Evolutionary conservation across 1,139 yeast genomes (phyloP).

Genomic region (Geotrichum bryndzae): DNA sequence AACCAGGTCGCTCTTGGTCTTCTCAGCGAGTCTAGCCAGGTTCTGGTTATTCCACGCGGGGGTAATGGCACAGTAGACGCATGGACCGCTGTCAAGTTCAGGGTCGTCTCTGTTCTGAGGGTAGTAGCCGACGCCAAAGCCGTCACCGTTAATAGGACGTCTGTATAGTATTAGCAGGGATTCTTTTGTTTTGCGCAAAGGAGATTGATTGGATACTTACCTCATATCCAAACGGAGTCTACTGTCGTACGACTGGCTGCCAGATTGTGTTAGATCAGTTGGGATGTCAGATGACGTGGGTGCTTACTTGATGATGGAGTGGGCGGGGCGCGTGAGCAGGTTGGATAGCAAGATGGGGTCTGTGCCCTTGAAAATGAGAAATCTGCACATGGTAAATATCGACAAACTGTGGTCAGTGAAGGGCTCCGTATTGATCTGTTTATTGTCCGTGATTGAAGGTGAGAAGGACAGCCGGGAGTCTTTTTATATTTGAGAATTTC

Average conservation of each 20-base stretch:
- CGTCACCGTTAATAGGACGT: constrained; percentile 95
- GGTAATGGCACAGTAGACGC: constrained; percentile 87
- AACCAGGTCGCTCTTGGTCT: constrained; percentile 75
- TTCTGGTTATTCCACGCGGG: constrained; percentile 96
- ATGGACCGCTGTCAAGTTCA: constrained; percentile 57
- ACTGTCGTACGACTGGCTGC: constrained; percentile 81
- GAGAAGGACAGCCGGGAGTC: background rate
- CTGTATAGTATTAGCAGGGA: constrained; percentile 22
- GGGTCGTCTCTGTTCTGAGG: constrained; percentile 41
- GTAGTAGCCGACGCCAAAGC: constrained; percentile 95
- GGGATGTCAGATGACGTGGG: background rate
- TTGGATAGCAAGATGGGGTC: constrained; percentile 85
- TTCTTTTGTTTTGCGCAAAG: background rate
- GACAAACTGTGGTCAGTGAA: background rate
- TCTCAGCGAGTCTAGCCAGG: constrained; percentile 74
- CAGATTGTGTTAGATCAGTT: background rate
- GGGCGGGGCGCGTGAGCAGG: constrained; percentile 88
- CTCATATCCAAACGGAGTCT: constrained; percentile 78
- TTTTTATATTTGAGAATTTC: background rate
- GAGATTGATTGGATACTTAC: constrained; percentile 6
- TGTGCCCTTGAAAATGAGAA: constrained; percentile 54
- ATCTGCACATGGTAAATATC: constrained; percentile 45
- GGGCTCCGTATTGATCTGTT: background rate
- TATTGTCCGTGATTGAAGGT: background rate
- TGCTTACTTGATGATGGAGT: constrained; percentile 73